Evolutionary conservation across 192 early-diverging fungal species (phyloP).

Genomic region (Umbelopsis ramanniana): DNA sequence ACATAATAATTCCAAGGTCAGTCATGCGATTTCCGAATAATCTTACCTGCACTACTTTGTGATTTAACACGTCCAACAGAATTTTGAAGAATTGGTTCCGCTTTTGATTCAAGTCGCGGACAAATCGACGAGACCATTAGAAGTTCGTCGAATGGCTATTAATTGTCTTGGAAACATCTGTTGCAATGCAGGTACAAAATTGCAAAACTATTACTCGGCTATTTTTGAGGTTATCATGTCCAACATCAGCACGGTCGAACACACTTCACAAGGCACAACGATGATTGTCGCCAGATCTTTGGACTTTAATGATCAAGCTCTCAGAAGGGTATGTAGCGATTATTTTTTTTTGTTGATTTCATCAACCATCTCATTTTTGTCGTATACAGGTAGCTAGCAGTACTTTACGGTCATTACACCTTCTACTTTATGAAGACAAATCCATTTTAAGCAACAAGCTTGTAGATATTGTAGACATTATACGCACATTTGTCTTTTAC

Average conservation of each 20-base stretch:
- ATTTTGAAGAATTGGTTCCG: constrained; percentile 1
- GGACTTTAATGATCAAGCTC: constrained; percentile 34
- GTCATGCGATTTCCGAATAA: not conserved
- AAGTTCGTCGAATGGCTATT: constrained; percentile 66
- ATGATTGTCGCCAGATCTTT: constrained; percentile 26
- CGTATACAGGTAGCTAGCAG: constrained; percentile 50
- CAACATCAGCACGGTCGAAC: constrained; percentile 42
- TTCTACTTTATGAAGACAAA: constrained; percentile 55
- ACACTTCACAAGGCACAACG: constrained; percentile 19
- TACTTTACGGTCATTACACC: constrained; percentile 58
- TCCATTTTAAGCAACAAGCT: constrained; percentile 43
- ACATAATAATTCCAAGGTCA: constrained; percentile 42
- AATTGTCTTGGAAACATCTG: constrained; percentile 71
- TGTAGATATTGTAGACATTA: constrained; percentile 49
- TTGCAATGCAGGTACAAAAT: constrained; percentile 59
- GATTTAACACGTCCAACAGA: not conserved
- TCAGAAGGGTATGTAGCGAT: constrained; percentile 30
- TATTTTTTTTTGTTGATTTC: not conserved
- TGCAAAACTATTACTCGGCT: constrained; percentile 45
- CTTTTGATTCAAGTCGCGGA: constrained; percentile 31
- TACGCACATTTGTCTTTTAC: constrained; percentile 55
- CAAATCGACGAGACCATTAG: constrained; percentile 30
- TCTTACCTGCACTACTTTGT: not conserved
- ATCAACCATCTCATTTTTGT: not conserved
- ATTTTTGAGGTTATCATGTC: constrained; percentile 56